Evolutionary conservation across 1,284 basidiomycete genomes (phyloP).

Genomic region (Cryptococcus hybrid): DNA sequence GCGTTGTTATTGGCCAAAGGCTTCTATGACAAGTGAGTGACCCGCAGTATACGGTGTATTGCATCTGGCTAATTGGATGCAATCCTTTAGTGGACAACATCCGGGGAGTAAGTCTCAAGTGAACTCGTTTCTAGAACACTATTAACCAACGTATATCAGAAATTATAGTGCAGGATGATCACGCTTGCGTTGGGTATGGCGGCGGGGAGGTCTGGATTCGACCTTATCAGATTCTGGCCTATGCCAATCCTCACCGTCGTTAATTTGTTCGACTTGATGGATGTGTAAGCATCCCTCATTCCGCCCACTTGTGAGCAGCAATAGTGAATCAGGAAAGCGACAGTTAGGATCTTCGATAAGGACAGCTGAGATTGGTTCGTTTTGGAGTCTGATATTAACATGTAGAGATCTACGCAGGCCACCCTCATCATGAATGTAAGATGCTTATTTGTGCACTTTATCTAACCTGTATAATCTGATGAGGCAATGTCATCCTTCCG

Average conservation of each 20-base stretch:
- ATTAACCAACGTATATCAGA: background rate
- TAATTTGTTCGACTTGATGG: background rate
- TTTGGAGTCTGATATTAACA: too few species aligned
- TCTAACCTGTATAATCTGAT: too few species aligned
- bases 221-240: constrained; percentile 44
- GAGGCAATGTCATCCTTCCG: too few species aligned
- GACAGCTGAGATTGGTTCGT: too few species aligned
- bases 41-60: background rate
- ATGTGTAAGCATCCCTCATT: background rate
- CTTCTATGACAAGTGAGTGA: constrained; percentile 35
- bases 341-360: too few species aligned
- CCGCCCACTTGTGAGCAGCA: background rate
- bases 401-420: too few species aligned
- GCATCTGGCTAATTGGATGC: constrained; percentile 1
- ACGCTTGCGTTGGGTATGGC: constrained; percentile 45
- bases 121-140: background rate
- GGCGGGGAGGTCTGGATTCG: constrained; percentile 47
- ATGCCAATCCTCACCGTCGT: constrained; percentile 17
- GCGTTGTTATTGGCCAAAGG: constrained; percentile 42
- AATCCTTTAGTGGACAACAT: constrained; percentile 31
- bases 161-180: constrained; percentile 34
- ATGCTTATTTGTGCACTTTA: too few species aligned
- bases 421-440: too few species aligned
- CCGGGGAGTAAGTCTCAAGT: constrained; percentile 36
- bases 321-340: too few species aligned